Evolutionary conservation across 116 monocot genomes (phyloP).

Genomic region (Papilionanthe hybrid): DNA sequence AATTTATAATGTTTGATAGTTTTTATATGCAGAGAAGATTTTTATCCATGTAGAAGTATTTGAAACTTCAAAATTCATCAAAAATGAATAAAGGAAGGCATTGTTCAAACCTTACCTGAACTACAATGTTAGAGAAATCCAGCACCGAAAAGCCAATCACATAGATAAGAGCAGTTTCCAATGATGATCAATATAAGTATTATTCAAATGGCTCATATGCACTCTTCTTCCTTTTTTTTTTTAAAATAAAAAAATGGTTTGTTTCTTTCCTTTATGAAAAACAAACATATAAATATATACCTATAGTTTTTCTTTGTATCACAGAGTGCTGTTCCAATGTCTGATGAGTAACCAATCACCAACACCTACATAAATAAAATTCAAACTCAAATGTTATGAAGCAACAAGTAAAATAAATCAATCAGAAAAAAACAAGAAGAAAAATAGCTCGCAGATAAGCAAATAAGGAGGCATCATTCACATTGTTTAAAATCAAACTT

Average conservation of each 20-base stretch:
- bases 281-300: slow-evolving; percentile 13
- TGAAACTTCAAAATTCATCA: too few relatives aligned
- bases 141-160: slow-evolving; percentile 50
- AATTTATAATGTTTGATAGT: neutral
- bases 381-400: neutral
- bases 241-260: neutral
- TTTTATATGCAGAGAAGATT: neutral
- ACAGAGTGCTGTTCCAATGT: slow-evolving; percentile 44
- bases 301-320: slow-evolving; percentile 49
- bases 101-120: slow-evolving; percentile 19
- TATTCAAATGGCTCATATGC: neutral
- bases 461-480: slow-evolving; percentile 39
- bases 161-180: slow-evolving; percentile 41
- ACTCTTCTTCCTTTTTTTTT: neutral
- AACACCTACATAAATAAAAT: slow-evolving; percentile 22
- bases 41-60: neutral
- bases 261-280: too few relatives aligned
- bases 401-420: neutral
- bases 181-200: slow-evolving; percentile 32
- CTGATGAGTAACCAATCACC: slow-evolving; percentile 47
- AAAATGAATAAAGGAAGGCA: neutral
- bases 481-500: too few relatives aligned
- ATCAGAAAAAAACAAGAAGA: neutral
- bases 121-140: slow-evolving; percentile 52
- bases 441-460: slow-evolving; percentile 30